A percentile compares a stretch with the other conserved stretches of the same genome.
These are phyloP conservation scores for Penicillium mononematosum DNA, from an alignment of 495 filamentous ascomycete genomes.

Conservation along the genomic window DNA sequence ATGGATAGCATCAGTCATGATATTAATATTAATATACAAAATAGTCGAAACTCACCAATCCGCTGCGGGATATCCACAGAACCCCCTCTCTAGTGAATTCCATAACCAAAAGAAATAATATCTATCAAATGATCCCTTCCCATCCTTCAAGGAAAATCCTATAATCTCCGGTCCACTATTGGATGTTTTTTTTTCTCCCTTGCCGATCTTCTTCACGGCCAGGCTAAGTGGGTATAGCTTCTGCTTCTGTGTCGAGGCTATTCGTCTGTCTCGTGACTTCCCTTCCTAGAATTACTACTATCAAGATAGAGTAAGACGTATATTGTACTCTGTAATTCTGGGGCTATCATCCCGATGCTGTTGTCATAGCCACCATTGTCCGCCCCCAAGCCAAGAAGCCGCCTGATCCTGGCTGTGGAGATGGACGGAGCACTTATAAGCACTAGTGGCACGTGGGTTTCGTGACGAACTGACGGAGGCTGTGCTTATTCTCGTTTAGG, in stretches of 20 bases:
- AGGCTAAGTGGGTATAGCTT: neutral
- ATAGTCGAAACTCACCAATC: neutral
- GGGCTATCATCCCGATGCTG: neutral
- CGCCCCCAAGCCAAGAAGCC: neutral
- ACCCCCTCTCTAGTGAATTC: neutral
- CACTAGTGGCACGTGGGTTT: constrained; percentile 12
- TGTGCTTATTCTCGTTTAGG: constrained; percentile 1
- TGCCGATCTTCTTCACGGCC: constrained; percentile 10
- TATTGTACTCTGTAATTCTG: neutral
- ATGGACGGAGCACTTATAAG: neutral
- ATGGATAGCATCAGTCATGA: neutral
- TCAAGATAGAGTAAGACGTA: neutral
- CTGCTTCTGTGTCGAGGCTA: neutral
- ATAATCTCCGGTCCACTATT: neutral
- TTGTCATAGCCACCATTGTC: neutral
- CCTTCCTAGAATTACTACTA: neutral
- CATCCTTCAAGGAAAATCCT: neutral
- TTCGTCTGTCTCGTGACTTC: neutral
- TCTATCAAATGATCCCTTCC: neutral
- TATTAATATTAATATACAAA: neutral
- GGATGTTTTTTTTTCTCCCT: neutral
- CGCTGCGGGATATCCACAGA: neutral
- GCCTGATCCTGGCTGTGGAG: neutral
- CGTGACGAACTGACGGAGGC: constrained; percentile 5
- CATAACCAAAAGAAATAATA: neutral